These are phyloP conservation scores for Apiotrichum montevideense DNA, from an alignment of 1,284 basidiomycete species.

Conservation along the genomic window DNA sequence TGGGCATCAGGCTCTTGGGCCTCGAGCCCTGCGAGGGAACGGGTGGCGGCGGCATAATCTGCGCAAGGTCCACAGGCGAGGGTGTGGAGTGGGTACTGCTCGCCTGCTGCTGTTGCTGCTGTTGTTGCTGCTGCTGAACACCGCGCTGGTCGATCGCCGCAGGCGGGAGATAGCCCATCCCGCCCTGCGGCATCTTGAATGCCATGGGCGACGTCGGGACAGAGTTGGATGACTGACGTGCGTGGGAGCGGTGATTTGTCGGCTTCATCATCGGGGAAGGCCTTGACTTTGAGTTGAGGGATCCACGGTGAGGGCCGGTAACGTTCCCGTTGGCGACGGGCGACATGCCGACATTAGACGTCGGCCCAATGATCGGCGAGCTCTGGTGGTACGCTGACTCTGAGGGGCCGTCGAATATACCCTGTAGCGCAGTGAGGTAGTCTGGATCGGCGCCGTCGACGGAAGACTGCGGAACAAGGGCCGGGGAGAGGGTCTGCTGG, in stretches of 20 bases:
- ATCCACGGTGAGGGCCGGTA: slow-evolving; percentile 36
- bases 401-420: slow-evolving; percentile 23
- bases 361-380: slow-evolving; percentile 12
- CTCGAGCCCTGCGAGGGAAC: slow-evolving; percentile 22
- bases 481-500: slow-evolving; percentile 43
- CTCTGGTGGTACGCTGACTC: slow-evolving; percentile 4
- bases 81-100: slow-evolving; percentile 52
- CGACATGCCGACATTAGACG: slow-evolving; percentile 6
- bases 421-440: slow-evolving; percentile 34
- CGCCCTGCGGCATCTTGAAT: slow-evolving; percentile 18
- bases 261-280: slow-evolving; percentile 48
- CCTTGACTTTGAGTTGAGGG: slow-evolving; percentile 34
- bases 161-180: slow-evolving; percentile 32
- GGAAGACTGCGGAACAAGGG: slow-evolving; percentile 32
- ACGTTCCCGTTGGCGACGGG: slow-evolving; percentile 9
- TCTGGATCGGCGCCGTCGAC: slow-evolving; percentile 37
- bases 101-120: slow-evolving; percentile 11
- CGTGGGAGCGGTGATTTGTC: slow-evolving; percentile 32
- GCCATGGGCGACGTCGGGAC: slow-evolving; percentile 28
- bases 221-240: slow-evolving; percentile 10
- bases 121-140: slow-evolving; percentile 17
- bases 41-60: slow-evolving; percentile 57
- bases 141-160: slow-evolving; percentile 35
- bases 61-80: slow-evolving; percentile 68
- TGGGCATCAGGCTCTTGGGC: slow-evolving; percentile 57